These are phyloP conservation scores for Beauveria australis DNA, from an alignment of 2,329 filamentous ascomycete genomes.

Conservation along the genomic window DNA sequence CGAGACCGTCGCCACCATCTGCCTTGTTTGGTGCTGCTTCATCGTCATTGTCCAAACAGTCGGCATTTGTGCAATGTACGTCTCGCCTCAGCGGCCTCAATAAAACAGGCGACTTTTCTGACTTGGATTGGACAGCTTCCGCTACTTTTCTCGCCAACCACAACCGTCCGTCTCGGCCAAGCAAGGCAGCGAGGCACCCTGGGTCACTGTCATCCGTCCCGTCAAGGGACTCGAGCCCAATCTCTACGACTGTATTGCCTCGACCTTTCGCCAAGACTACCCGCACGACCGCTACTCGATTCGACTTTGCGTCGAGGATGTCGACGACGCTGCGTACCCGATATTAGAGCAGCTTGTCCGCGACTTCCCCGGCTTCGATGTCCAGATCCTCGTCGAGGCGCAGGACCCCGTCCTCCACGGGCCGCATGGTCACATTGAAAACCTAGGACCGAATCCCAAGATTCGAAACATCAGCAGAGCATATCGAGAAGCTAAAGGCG, in stretches of 20 bases:
- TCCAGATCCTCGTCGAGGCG: slow-evolving; percentile 68
- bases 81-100: background rate
- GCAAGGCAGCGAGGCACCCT: slow-evolving; percentile 52
- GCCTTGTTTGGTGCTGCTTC: slow-evolving; percentile 43
- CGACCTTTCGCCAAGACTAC: slow-evolving; percentile 77
- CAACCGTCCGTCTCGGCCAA: slow-evolving; percentile 42
- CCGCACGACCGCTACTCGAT: slow-evolving; percentile 68
- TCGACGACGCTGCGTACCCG: slow-evolving; percentile 67
- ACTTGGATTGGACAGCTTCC: slow-evolving; percentile 32
- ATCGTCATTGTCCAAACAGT: slow-evolving; percentile 47
- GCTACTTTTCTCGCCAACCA: slow-evolving; percentile 42
- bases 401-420: slow-evolving; percentile 65
- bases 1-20: slow-evolving; percentile 36
- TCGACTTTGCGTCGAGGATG: slow-evolving; percentile 71
- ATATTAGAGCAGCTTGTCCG: slow-evolving; percentile 61
- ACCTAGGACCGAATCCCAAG: slow-evolving; percentile 93
- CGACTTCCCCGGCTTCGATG: slow-evolving; percentile 67
- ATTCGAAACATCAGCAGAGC: slow-evolving; percentile 93
- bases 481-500: slow-evolving; percentile 79
- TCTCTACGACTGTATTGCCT: slow-evolving; percentile 85
- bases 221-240: slow-evolving; percentile 86
- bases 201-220: slow-evolving; percentile 85
- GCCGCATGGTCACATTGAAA: slow-evolving; percentile 37
- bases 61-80: slow-evolving; percentile 49
- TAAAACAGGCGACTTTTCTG: background rate